These are phyloP conservation scores for Leccinum subgranulosum DNA, from an alignment of 768 basidiomycete genomes.

Conservation along the genomic window DNA sequence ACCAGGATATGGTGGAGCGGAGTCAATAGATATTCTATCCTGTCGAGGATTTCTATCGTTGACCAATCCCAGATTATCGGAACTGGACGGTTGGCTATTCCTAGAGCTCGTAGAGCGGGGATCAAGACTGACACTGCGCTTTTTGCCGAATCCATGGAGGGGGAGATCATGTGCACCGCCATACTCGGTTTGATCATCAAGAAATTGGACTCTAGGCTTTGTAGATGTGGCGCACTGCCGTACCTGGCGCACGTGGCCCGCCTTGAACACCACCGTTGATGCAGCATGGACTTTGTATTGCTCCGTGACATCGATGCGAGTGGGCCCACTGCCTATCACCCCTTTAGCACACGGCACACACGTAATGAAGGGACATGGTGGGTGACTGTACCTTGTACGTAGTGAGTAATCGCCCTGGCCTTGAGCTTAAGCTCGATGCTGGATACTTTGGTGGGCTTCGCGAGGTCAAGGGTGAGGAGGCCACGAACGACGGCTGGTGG, in stretches of 20 bases:
- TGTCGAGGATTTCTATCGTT: neutral
- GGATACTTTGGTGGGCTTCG: constrained; percentile 81
- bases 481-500: constrained; percentile 67
- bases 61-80: constrained; percentile 7
- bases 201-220: constrained; percentile 14
- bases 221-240: constrained; percentile 11
- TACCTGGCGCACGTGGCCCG: constrained; percentile 39
- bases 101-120: constrained; percentile 1
- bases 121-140: constrained; percentile 12
- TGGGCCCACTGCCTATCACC: constrained; percentile 56
- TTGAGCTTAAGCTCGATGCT: constrained; percentile 80
- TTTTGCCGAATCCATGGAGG: neutral
- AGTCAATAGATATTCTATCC: constrained; percentile 5
- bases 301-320: constrained; percentile 74
- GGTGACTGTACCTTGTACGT: constrained; percentile 74
- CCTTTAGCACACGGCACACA: neutral
- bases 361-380: neutral
- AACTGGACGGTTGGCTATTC: constrained; percentile 4
- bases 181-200: constrained; percentile 1
- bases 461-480: constrained; percentile 56
- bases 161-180: neutral
- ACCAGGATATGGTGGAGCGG: constrained; percentile 34
- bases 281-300: constrained; percentile 72
- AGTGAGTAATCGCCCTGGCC: constrained; percentile 68
- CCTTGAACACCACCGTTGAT: constrained; percentile 70